Base-by-base conservation (phyloP, 2,329 filamentous ascomycete species). In the Pestalotiopsis sp. region DNA sequence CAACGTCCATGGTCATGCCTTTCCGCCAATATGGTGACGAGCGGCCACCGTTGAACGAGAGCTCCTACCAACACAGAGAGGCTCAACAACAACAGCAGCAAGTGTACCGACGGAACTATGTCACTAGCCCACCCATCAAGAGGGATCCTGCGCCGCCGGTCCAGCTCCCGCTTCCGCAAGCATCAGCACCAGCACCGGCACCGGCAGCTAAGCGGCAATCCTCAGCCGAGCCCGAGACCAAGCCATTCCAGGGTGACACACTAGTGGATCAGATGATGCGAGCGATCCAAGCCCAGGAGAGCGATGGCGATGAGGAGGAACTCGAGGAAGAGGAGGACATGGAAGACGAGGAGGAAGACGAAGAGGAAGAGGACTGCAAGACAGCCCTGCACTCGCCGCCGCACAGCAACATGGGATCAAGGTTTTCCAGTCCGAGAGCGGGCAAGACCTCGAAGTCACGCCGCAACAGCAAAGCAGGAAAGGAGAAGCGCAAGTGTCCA, bases 181-280 rank as follows among this genome's bases (percentile, higher is more conserved):
- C 20, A 11, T 6, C 45, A 20, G 11, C 27, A 25, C 20, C 2
- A 20, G 27, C 20, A 11, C 52, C 20, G 12, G 12, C 49, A 23
- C 5, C 20, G 13, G 63, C 52, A 14, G 63, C 25, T 7, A 11
- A 45, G 23, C 27, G 13, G 23, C 45, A 45, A n/a, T 12, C 5
- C 7, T n/a, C n/a, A 4, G n/a, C 13, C 11, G 81, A 84, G 38
- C 78, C 83, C 69, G 80, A 83, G 69, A 79, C 82, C 1, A 79
- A 85, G 27, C 83, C 87, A n/a, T 82, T 89, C 52, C 86, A 88
- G 70, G 95, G 95, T 77, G 87, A 88, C n/a, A 97, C 94, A 0
- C 89, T 93, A 69, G 90, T 98, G 49, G 95, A 98, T 77, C 91
- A 90, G 57, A 82, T 98, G 57, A 97, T 98, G 94, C 94, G 92